These are phyloP conservation scores for Iberis amara DNA, from an alignment of 441 rosid species.

Conservation along the genomic window DNA sequence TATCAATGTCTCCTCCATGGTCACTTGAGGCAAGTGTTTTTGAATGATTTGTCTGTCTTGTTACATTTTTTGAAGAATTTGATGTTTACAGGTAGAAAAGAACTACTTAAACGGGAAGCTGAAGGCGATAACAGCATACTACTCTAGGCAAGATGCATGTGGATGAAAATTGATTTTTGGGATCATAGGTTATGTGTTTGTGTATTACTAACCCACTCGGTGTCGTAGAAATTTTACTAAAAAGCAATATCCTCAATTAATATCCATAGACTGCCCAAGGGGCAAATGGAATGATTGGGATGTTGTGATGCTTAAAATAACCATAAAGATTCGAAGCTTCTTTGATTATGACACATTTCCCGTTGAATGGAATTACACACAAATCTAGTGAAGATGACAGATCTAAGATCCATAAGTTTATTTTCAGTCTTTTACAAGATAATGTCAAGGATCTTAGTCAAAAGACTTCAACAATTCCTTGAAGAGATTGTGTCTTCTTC, in stretches of 20 bases:
- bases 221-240: neutral
- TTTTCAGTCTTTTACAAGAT: too few relatives aligned
- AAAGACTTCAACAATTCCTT: too few relatives aligned
- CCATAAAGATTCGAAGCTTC: too few relatives aligned
- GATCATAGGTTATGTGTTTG: constrained; percentile 2
- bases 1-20: constrained; percentile 64
- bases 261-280: too few relatives aligned
- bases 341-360: too few relatives aligned
- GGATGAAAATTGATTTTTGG: constrained; percentile 3
- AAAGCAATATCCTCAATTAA: neutral
- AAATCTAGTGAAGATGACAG: too few relatives aligned
- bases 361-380: too few relatives aligned
- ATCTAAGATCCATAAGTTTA: too few relatives aligned
- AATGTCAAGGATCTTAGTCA: too few relatives aligned
- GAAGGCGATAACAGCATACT: constrained; percentile 90
- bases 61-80: neutral
- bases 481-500: too few relatives aligned
- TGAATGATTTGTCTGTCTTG: neutral
- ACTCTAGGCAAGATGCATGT: constrained; percentile 24
- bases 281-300: too few relatives aligned
- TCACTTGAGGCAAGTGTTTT: constrained; percentile 62
- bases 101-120: constrained; percentile 80
- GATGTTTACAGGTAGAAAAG: constrained; percentile 59
- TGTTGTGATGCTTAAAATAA: too few relatives aligned
- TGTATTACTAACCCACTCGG: constrained; percentile 1